Percentiles rank a stretch among this genome's conserved stretches.
These are phyloP conservation scores for Taphrina communis DNA, from an alignment of 1,139 yeast genomes.

Conservation along the genomic window DNA sequence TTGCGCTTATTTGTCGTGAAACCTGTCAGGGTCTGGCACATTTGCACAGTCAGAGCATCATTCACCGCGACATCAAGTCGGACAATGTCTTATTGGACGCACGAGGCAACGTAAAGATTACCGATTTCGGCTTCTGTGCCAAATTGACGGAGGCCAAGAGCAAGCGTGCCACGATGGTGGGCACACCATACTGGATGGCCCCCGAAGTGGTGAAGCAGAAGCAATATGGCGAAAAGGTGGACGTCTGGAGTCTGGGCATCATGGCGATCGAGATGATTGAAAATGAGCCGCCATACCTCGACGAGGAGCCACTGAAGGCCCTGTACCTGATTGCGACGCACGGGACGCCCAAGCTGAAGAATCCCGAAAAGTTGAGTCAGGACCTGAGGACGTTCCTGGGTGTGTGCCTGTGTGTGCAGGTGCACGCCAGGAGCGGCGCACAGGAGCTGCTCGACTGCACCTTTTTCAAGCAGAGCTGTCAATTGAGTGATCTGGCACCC, in stretches of 20 bases:
- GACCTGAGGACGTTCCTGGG: conserved; percentile 85
- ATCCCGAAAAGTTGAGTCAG: conserved; percentile 78
- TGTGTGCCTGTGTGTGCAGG: conserved; percentile 94
- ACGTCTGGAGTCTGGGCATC: conserved; percentile 96
- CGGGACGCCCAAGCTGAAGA: conserved; percentile 93
- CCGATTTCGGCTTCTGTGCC: conserved; percentile 98
- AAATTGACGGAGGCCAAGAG: conserved; percentile 89
- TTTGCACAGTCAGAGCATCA: conserved; percentile 86
- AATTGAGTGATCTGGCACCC: conserved; percentile 68
- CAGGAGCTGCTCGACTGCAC: conserved; percentile 83
- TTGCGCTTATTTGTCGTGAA: conserved; percentile 87
- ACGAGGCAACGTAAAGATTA: conserved; percentile 87
- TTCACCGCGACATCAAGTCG: conserved; percentile 94
- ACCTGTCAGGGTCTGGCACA: conserved; percentile 91
- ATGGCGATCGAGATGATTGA: conserved; percentile 99
- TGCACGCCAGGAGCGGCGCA: conserved; percentile 85
- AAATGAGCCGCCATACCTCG: conserved; percentile 96
- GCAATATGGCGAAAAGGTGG: conserved; percentile 79
- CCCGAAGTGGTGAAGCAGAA: conserved; percentile 97
- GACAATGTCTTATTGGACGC: conserved; percentile 90
- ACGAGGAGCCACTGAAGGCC: conserved; percentile 92
- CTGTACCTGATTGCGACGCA: conserved; percentile 90
- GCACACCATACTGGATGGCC: conserved; percentile 99
- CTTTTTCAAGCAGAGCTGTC: conserved; percentile 76
- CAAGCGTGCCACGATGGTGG: conserved; percentile 97